A percentile compares a stretch with the other conserved stretches of the same genome.
Evolutionary conservation across 352 stramenopile genomes (phyloP).

Genomic region (Blastocystis sp.): DNA sequence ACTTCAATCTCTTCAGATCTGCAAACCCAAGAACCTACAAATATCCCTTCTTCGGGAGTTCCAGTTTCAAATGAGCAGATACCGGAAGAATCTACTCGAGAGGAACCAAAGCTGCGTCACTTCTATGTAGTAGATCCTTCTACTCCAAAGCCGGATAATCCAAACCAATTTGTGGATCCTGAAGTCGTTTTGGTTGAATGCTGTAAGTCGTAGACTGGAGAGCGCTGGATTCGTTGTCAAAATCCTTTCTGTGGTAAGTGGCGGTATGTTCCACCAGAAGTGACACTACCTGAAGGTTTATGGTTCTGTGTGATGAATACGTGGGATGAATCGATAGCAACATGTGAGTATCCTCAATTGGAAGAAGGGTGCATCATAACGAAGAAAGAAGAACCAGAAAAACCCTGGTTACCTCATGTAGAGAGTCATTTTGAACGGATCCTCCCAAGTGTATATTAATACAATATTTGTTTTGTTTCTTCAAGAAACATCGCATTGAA

Average conservation of each 20-base stretch:
- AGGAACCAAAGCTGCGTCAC: not conserved
- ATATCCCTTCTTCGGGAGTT: too few relatives aligned
- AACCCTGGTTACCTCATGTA: conserved; percentile 8
- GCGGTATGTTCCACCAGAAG: conserved; percentile 10
- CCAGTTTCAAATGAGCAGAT: too few relatives aligned
- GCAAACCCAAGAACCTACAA: not conserved
- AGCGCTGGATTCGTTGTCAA: conserved; percentile 47
- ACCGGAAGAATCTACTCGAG: not conserved
- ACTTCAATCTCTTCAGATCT: not conserved
- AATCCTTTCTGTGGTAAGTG: conserved; percentile 59
- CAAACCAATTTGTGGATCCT: not conserved
- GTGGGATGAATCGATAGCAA: conserved; percentile 20
- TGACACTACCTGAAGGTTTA: not conserved
- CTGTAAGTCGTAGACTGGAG: conserved; percentile 23
- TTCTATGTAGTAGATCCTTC: not conserved
- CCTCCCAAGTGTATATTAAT: not conserved
- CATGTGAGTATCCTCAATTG: conserved; percentile 35
- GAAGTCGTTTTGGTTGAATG: not conserved
- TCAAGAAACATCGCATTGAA: not conserved
- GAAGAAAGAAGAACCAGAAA: conserved; percentile 36
- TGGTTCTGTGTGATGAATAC: conserved; percentile 62
- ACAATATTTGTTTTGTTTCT: not conserved
- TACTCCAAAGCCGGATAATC: not conserved
- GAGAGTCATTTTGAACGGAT: conserved; percentile 35
- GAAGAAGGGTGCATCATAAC: not conserved